Evolutionary conservation across 345 rosid species (phyloP).

Genomic region (Populus nigra): DNA sequence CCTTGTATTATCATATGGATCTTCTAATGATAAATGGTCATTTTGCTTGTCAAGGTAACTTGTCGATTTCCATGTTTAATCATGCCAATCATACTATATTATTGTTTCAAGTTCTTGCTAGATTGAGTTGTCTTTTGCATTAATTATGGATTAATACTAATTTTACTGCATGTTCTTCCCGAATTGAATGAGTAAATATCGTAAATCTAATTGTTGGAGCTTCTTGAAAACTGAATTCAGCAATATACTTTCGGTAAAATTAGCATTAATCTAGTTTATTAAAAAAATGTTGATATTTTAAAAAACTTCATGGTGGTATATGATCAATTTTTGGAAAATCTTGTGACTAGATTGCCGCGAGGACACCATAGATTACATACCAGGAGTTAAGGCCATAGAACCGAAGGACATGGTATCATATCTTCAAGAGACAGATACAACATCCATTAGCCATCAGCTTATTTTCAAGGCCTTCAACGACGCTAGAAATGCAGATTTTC

Average conservation of each 20-base stretch:
- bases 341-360: conserved; percentile 40
- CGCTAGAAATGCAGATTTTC: conserved; percentile 58
- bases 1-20: conserved; percentile 68
- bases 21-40: conserved; percentile 65
- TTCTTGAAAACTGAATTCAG: no score
- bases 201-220: no score
- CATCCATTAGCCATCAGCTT: conserved; percentile 55
- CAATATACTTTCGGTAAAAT: no score
- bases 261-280: no score
- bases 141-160: no score
- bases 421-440: conserved; percentile 58
- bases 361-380: conserved; percentile 64
- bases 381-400: conserved; percentile 62
- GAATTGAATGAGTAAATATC: no score
- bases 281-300: no score
- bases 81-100: neutral
- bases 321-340: neutral
- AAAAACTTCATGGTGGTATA: no score
- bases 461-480: conserved; percentile 56
- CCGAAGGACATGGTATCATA: conserved; percentile 66
- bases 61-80: no score
- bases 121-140: neutral
- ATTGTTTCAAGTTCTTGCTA: neutral
- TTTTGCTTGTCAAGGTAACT: conserved; percentile 55
- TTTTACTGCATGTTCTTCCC: no score